phyloP scores from a whole-genome alignment of 2,329 filamentous ascomycete genomes.

The Lachnellula willkommii region DNA sequence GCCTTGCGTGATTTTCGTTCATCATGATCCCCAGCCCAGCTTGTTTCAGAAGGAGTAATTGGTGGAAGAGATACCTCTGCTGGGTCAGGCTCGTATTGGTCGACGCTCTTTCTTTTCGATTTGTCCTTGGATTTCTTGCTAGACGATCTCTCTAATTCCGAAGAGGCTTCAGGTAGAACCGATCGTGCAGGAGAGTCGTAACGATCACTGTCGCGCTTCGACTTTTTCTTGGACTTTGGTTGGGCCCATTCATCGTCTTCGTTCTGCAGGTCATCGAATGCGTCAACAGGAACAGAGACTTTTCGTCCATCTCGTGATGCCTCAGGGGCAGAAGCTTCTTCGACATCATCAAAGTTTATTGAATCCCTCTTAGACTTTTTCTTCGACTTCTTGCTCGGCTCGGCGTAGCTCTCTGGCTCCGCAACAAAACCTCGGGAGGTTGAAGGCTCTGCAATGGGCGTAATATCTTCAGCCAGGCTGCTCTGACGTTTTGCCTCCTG shows the following conservation, averaged over 20 bases:
- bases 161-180: constrained; percentile 9
- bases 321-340: constrained; percentile 27
- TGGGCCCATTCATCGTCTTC: constrained; percentile 36
- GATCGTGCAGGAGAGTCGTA: constrained; percentile 24
- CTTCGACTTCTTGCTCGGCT: constrained; percentile 28
- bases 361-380: constrained; percentile 31
- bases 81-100: constrained; percentile 26
- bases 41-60: constrained; percentile 26
- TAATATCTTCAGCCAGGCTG: constrained; percentile 28
- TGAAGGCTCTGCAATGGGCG: constrained; percentile 15
- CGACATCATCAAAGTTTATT: constrained; percentile 33
- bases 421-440: constrained; percentile 21
- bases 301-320: constrained; percentile 15
- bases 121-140: constrained; percentile 24
- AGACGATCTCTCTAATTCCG: constrained; percentile 20
- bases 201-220: constrained; percentile 30
- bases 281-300: constrained; percentile 28
- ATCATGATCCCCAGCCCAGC: constrained; percentile 28
- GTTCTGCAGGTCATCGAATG: constrained; percentile 29
- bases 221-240: constrained; percentile 36
- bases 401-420: constrained; percentile 28
- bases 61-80: constrained; percentile 27
- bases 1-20: constrained; percentile 33
- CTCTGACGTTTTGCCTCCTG: constrained; percentile 36
- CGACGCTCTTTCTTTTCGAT: constrained; percentile 17